phyloP scores from a whole-genome alignment of 2,329 filamentous ascomycete species.

The Epichloe bromicola region DNA sequence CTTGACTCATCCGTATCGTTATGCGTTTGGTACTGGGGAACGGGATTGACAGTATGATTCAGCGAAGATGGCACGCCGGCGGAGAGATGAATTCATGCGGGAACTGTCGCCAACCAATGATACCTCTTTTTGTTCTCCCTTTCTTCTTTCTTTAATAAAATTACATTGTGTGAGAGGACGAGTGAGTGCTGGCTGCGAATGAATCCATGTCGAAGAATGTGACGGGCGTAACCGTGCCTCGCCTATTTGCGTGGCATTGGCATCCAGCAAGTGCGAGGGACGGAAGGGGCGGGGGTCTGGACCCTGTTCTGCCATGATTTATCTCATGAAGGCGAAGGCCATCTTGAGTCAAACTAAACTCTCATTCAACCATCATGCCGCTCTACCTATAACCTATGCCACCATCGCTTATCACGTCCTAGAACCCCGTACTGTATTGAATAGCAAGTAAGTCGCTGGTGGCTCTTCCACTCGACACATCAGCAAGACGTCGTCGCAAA shows the following conservation, averaged over 20 bases:
- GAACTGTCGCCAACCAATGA: not conserved
- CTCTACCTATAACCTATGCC: not conserved
- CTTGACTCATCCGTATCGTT: too few relatives aligned
- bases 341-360: too few relatives aligned
- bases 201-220: too few relatives aligned
- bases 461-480: not conserved
- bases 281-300: not conserved
- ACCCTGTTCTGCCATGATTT: not conserved
- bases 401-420: not conserved
- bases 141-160: too few relatives aligned
- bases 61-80: too few relatives aligned
- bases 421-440: not conserved
- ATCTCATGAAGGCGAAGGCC: too few relatives aligned
- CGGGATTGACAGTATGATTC: not conserved
- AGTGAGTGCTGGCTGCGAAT: too few relatives aligned
- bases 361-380: not conserved
- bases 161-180: not conserved
- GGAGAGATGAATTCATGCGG: not conserved
- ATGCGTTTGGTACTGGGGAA: not conserved
- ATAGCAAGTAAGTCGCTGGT: slow-evolving; percentile 4
- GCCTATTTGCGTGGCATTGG: too few relatives aligned
- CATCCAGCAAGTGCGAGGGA: too few relatives aligned
- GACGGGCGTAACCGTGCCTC: too few relatives aligned
- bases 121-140: not conserved
- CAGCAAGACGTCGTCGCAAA: slow-evolving; percentile 16